phyloP scores from a whole-genome alignment of 495 filamentous ascomycete species.

The Hyaloscypha variabilis region DNA sequence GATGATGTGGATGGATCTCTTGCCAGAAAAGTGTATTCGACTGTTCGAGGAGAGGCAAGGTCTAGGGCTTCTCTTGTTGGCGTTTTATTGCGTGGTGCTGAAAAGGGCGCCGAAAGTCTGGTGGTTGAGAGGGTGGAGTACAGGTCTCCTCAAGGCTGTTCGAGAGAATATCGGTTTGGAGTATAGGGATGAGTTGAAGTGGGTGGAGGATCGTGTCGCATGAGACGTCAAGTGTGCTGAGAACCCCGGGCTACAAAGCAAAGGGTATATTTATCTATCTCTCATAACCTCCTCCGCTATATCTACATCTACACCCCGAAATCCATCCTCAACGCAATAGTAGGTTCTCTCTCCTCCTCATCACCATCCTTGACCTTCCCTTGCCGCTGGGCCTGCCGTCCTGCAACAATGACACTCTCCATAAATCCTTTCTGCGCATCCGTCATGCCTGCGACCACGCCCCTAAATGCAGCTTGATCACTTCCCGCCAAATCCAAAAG shows the following conservation, averaged over 20 bases:
- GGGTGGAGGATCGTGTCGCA: too few species aligned
- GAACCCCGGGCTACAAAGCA: background rate
- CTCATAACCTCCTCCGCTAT: background rate
- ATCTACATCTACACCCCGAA: conserved; percentile 53
- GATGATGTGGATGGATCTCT: too few species aligned
- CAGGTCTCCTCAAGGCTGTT: too few species aligned
- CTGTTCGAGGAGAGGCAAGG: too few species aligned
- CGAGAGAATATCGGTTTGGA: too few species aligned
- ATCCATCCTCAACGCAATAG: conserved; percentile 92
- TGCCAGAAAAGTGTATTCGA: too few species aligned
- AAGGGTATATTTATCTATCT: background rate
- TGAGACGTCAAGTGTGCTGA: too few species aligned
- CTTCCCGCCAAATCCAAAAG: conserved; percentile 80
- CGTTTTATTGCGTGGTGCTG: too few species aligned
- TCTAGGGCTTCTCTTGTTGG: too few species aligned
- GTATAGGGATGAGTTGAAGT: too few species aligned
- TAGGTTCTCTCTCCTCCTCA: conserved; percentile 66
- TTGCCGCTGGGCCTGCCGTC: conserved; percentile 36
- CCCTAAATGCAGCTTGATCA: conserved; percentile 73
- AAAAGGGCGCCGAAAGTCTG: too few species aligned
- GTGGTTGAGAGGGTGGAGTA: too few species aligned
- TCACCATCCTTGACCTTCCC: conserved; percentile 39
- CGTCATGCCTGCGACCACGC: conserved; percentile 71
- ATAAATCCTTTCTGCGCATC: conserved; percentile 72
- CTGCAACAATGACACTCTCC: conserved; percentile 79